Conservation (phyloP, 345 rosid genomes). For the Kernera saxatilis region DNA sequence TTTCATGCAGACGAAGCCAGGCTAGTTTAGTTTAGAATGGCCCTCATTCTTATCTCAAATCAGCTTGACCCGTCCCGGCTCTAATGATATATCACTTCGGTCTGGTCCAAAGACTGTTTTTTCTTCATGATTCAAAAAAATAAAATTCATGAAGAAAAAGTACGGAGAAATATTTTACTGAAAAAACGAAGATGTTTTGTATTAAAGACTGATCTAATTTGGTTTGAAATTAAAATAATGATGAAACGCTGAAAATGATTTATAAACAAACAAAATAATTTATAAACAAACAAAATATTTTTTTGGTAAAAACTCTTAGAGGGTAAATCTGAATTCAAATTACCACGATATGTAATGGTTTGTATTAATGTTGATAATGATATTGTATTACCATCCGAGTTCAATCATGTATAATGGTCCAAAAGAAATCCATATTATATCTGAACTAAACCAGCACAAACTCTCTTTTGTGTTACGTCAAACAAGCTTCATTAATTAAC, state of each 20-base stretch:
- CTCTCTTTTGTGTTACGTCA: neutral
- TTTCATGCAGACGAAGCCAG: conserved; percentile 25
- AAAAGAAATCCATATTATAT: neutral
- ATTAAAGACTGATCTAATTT: neutral
- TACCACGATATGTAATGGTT: neutral
- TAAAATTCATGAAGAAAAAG: neutral
- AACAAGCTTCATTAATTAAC: neutral
- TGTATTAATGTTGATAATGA: neutral
- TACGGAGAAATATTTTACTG: neutral
- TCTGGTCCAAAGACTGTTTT: neutral
- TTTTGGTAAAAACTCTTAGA: neutral
- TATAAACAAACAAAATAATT: neutral
- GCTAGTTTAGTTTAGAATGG: conserved; percentile 14
- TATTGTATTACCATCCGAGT: no score
- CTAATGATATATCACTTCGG: conserved; percentile 8
- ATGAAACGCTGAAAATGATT: neutral
- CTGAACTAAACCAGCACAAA: neutral
- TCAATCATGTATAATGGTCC: neutral
- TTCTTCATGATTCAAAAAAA: neutral
- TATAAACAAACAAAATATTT: neutral
- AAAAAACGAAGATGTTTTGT: no score
- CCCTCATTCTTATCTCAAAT: conserved; percentile 23
- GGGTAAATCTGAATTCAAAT: neutral
- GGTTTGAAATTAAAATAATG: neutral
- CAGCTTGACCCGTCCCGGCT: conserved; percentile 20